A percentile compares a stretch with the other conserved stretches of the same genome.
phyloP scores from a whole-genome alignment of 768 basidiomycete species.

The Chiua virens region DNA sequence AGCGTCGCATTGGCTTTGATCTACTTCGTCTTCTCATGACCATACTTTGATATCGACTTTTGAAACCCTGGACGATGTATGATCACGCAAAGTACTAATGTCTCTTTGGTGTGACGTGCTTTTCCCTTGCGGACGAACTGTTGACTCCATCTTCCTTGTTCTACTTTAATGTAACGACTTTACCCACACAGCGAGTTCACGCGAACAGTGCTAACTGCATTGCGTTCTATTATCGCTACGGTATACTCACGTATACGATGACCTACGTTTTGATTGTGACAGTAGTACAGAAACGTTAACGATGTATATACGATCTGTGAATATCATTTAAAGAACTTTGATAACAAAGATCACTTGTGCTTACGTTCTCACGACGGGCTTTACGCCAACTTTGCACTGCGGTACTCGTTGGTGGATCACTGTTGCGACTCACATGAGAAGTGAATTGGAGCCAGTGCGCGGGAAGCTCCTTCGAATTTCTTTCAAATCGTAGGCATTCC shows the following conservation, averaged over 20 bases:
- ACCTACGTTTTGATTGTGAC: conserved; percentile 25
- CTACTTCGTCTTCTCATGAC: conserved; percentile 21
- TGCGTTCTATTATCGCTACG: conserved; percentile 3
- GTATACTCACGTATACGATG: conserved; percentile 26
- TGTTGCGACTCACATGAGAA: neutral
- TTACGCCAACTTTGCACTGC: neutral
- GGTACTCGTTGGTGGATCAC: conserved; percentile 5
- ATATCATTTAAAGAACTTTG: conserved; percentile 8
- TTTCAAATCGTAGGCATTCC: neutral
- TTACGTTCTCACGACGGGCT: neutral
- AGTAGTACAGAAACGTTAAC: neutral
- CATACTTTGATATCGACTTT: conserved; percentile 5
- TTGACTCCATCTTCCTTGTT: neutral
- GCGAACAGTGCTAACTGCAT: conserved; percentile 11
- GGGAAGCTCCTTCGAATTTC: conserved; percentile 1
- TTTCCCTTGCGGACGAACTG: conserved; percentile 20
- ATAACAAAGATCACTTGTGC: no score
- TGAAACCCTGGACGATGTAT: conserved; percentile 11
- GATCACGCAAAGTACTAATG: conserved; percentile 9
- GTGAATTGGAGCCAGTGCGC: neutral
- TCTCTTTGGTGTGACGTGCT: conserved; percentile 6
- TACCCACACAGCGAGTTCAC: conserved; percentile 15
- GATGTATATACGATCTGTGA: neutral
- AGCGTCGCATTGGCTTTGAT: conserved; percentile 14
- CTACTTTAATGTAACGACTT: conserved; percentile 15